Conservation (phyloP, 1,284 basidiomycete genomes). For the Cronartium quercuum region DNA sequence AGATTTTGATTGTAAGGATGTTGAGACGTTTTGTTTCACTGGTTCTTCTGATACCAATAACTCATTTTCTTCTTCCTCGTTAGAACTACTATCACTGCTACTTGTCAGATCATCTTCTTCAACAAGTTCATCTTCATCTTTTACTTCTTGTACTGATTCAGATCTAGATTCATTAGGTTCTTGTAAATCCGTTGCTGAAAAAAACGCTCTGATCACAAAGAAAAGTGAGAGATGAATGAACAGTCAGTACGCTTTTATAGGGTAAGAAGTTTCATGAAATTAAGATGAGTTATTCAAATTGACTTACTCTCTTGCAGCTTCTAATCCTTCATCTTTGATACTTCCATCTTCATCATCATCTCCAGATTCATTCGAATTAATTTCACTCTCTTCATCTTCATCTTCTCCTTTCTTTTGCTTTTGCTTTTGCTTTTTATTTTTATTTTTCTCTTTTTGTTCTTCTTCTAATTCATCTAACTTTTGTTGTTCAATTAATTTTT, state of each 20-base stretch:
- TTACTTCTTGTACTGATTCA: slow-evolving; percentile 38
- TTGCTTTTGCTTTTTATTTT: slow-evolving; percentile 37
- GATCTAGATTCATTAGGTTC: slow-evolving; percentile 40
- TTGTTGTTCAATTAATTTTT: slow-evolving; percentile 6
- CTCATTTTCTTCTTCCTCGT: slow-evolving; percentile 36
- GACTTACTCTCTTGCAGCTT: slow-evolving; percentile 31
- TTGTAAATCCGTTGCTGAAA: slow-evolving; percentile 44
- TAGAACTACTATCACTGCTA: neutral
- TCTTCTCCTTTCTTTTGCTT: slow-evolving; percentile 32
- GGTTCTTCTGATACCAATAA: no score
- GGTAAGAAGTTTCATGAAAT: no score
- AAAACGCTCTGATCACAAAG: slow-evolving; percentile 21
- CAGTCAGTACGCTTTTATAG: neutral
- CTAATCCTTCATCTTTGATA: slow-evolving; percentile 35
- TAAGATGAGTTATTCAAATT: no score
- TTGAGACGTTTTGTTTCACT: no score
- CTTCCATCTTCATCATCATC: slow-evolving; percentile 41
- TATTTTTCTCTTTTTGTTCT: slow-evolving; percentile 39
- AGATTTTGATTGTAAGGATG: neutral
- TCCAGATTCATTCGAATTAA: slow-evolving; percentile 25
- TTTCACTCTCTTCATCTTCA: slow-evolving; percentile 20
- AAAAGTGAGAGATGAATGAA: neutral
- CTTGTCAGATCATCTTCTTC: slow-evolving; percentile 42
- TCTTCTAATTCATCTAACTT: slow-evolving; percentile 40
- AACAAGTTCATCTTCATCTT: slow-evolving; percentile 41